Percentiles rank a stretch among this genome's conserved stretches.
phyloP scores from a whole-genome alignment of 2,329 filamentous ascomycete species.

The Venturia pyrina region DNA sequence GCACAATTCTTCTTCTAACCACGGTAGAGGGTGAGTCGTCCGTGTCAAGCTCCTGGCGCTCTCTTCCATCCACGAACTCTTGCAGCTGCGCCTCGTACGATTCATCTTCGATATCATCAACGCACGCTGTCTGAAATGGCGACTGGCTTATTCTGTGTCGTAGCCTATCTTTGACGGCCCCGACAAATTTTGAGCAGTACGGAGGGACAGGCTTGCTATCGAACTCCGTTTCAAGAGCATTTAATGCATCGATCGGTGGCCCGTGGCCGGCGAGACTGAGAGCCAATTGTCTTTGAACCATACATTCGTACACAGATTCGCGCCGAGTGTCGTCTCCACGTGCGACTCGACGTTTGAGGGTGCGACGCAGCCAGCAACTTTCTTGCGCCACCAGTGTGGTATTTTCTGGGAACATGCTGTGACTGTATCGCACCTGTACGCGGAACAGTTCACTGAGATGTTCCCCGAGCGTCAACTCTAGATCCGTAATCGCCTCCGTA shows the following conservation, averaged over 20 bases:
- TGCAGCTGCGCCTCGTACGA: neutral
- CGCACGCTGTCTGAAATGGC: neutral
- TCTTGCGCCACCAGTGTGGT: conserved; percentile 2
- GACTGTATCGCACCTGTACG: conserved; percentile 7
- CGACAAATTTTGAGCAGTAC: neutral
- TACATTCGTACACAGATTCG: neutral
- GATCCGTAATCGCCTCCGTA: conserved; percentile 9
- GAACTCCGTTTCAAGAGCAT: neutral
- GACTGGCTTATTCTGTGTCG: neutral
- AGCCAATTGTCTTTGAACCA: conserved; percentile 4
- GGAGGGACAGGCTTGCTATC: neutral
- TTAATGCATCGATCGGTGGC: neutral
- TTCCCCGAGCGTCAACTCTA: conserved; percentile 9
- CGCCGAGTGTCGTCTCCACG: neutral
- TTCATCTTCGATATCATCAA: neutral
- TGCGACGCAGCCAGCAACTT: conserved; percentile 8
- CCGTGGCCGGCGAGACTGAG: neutral
- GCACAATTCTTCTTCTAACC: neutral
- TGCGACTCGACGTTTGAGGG: neutral
- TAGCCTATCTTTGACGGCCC: neutral
- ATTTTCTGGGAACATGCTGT: conserved; percentile 7
- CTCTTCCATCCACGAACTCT: neutral
- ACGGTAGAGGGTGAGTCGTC: conserved; percentile 6
- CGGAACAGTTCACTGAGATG: conserved; percentile 10
- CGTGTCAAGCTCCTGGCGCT: neutral